Evolutionary conservation across 2,329 filamentous ascomycete species (phyloP).

Genomic region (Helminthosporium solani): DNA sequence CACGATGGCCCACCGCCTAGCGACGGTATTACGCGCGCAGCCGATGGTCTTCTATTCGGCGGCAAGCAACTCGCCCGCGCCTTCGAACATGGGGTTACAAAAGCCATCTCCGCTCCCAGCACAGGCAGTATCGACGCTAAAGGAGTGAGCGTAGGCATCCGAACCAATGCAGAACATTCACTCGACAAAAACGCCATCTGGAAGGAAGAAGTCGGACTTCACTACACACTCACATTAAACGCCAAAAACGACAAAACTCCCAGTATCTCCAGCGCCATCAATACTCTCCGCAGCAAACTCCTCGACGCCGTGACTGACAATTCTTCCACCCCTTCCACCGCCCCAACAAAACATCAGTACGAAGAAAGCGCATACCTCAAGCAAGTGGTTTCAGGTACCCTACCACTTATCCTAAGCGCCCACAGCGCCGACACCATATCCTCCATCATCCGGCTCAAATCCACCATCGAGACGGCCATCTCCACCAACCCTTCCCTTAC

Average conservation of each 20-base stretch:
- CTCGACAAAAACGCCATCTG: constrained; percentile 42
- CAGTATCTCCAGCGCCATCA: constrained; percentile 53
- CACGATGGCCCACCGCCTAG: constrained; percentile 52
- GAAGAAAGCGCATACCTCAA: constrained; percentile 51
- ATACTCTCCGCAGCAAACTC: constrained; percentile 55
- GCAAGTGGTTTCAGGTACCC: constrained; percentile 55
- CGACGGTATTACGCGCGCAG: constrained; percentile 56
- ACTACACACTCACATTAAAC: constrained; percentile 54
- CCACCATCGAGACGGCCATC: constrained; percentile 50
- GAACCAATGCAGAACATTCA: constrained; percentile 35
- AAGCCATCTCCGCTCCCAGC: constrained; percentile 42
- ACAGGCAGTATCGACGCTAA: constrained; percentile 30
- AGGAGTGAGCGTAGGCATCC: constrained; percentile 42
- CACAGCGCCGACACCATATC: constrained; percentile 66
- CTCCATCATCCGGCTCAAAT: constrained; percentile 60
- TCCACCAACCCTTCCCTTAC: constrained; percentile 23
- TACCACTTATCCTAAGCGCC: constrained; percentile 59
- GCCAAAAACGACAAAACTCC: constrained; percentile 48
- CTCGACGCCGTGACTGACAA: constrained; percentile 51
- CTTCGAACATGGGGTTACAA: constrained; percentile 41
- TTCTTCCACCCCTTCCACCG: constrained; percentile 26
- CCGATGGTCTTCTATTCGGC: constrained; percentile 48
- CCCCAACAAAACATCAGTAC: constrained; percentile 13
- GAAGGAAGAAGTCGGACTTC: constrained; percentile 39
- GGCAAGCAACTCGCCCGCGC: constrained; percentile 43